Base-by-base conservation (phyloP, 2,329 filamentous ascomycete genomes). In the Trichoderma lentiforme region DNA sequence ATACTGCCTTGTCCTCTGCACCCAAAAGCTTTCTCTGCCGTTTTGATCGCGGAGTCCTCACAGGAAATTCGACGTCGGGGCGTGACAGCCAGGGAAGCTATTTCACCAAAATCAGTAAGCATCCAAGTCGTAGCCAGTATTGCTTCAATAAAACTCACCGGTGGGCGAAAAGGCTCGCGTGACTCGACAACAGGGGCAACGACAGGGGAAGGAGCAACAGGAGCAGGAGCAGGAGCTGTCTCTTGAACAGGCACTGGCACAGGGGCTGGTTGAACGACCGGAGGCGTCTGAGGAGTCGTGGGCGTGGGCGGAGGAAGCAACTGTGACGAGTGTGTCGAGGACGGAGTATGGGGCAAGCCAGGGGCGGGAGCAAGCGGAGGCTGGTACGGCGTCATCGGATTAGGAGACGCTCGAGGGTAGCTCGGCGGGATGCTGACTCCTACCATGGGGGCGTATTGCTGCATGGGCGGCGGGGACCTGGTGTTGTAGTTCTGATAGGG, bases 41-140 rank as follows among this genome's bases (percentile, higher is more conserved):
- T 75, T 81, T 84, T 14, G 80, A 79, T 53, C 80, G 82, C 12
- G 76, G 74, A 34, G 78, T 77, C 76, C 78, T 78, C 63, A 74
- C 76, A 14, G 89, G 88, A 76, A 89, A 91, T 11, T 83, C 81
- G 32, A 80, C 75, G 36, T 87, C 85, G 4, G 87, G 86, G 36
- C 79, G 80, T 0, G 88, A 89, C 30, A 84, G 76, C 88, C 89
- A 91, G 11, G 89, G 89, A 11, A 91, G 80, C 87, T 90, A 15
- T 43, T 24, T 72, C 58, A 76, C 71, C 24, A 53, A 34, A 18
- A 4, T 63, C 12, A 28, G 36, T 53, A 51, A 69, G 34, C 26
- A 39, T 7, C 14, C 36, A 28, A 30, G 11, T 51, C 32, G 8
- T 26, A 28, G 32, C 11, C 12, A 53, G 21, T 4, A 21, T 36